phyloP scores from a whole-genome alignment of 306 rosid species.

The Quercus agrifolia region DNA sequence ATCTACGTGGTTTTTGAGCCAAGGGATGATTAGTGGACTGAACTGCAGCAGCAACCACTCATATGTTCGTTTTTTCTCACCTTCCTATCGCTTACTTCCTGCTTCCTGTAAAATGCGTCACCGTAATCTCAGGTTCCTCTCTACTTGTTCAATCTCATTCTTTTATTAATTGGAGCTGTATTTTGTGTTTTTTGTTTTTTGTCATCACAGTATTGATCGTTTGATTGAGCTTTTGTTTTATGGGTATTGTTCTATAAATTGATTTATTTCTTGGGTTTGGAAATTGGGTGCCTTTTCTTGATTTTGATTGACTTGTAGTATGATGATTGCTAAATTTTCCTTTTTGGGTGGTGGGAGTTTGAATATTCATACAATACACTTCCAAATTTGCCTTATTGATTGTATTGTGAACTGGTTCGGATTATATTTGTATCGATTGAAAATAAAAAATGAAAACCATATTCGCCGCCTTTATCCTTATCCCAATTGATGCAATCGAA shows the following conservation, averaged over 20 bases:
- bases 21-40: constrained; percentile 38
- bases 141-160: not conserved
- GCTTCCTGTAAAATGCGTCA: constrained; percentile 56
- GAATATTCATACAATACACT: not conserved
- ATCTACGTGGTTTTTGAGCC: constrained; percentile 51
- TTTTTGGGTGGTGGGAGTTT: not conserved
- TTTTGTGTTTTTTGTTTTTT: not conserved
- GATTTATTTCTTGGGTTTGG: not conserved
- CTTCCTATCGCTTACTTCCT: constrained; percentile 35
- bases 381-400: not conserved
- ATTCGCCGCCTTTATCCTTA: not conserved
- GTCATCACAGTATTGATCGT: not conserved
- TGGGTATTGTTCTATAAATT: not conserved
- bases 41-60: constrained; percentile 27
- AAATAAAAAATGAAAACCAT: not conserved
- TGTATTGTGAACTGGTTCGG: not conserved
- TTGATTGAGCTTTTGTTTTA: not conserved
- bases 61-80: constrained; percentile 24
- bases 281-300: not conserved
- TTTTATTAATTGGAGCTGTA: not conserved
- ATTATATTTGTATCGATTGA: not conserved
- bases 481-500: not conserved
- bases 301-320: not conserved
- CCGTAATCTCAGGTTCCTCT: constrained; percentile 51
- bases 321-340: not conserved